A percentile compares a stretch with the other conserved stretches of the same genome.
Conservation (phyloP, 805 yeast genomes). For the Suhomyces vadensis region DNA sequence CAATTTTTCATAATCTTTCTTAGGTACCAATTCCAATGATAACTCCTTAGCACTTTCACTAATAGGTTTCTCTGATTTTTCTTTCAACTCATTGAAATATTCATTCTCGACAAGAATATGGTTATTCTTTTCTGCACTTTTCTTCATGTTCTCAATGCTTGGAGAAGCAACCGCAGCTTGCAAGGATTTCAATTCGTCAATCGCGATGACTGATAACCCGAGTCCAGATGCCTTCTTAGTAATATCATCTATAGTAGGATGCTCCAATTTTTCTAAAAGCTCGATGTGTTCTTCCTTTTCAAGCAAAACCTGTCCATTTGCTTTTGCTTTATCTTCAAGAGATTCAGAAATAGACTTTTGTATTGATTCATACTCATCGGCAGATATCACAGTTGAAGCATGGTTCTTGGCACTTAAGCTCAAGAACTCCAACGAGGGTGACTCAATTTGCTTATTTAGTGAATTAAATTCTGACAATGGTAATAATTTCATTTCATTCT, state of each 20-base stretch:
- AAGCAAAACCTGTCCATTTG: conserved; percentile 1
- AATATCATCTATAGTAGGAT: conserved; percentile 9
- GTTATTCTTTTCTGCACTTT: conserved; percentile 6
- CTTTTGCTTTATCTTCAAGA: conserved; percentile 16
- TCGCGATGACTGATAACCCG: background rate
- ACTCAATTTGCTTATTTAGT: conserved; percentile 11
- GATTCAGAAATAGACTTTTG: conserved; percentile 9
- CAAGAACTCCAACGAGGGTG: conserved; percentile 15
- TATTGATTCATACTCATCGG: conserved; percentile 8
- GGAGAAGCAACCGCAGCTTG: conserved; percentile 12
- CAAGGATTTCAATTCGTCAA: conserved; percentile 4
- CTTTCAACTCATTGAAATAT: conserved; percentile 8
- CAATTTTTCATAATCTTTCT: conserved; percentile 37
- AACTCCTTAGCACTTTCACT: conserved; percentile 4
- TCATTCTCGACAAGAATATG: conserved; percentile 7
- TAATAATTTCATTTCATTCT: conserved; percentile 14
- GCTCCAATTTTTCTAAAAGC: background rate
- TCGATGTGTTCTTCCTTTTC: background rate
- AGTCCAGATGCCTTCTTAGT: conserved; percentile 7
- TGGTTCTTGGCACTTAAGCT: conserved; percentile 11
- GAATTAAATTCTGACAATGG: conserved; percentile 5
- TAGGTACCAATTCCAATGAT: conserved; percentile 8
- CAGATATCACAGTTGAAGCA: conserved; percentile 5
- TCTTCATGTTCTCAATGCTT: conserved; percentile 9
- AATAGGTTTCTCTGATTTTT: conserved; percentile 11